Evolutionary conservation across 2,329 filamentous ascomycete species (phyloP).

Genomic region (Didymella pinodella): DNA sequence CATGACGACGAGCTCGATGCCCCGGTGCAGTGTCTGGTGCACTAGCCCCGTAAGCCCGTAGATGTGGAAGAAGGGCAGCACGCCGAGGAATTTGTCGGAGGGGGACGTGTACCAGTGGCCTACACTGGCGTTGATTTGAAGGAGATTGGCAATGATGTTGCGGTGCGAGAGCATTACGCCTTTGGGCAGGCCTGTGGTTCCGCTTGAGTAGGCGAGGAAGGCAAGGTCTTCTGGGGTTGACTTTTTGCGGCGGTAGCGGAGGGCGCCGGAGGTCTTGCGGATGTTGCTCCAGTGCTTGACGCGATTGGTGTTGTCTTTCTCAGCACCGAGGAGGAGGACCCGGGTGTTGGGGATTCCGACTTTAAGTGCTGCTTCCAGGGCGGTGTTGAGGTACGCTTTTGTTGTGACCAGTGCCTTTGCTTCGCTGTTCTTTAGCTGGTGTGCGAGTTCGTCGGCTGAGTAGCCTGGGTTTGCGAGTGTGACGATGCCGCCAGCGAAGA

Average conservation of each 20-base stretch:
- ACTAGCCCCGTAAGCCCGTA: conserved; percentile 81
- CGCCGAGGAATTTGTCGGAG: conserved; percentile 73
- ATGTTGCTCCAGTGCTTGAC: conserved; percentile 77
- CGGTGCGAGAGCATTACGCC: conserved; percentile 56
- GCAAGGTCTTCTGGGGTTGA: conserved; percentile 73
- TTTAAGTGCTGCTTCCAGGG: conserved; percentile 70
- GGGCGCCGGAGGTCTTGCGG: conserved; percentile 67
- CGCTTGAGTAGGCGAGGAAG: conserved; percentile 70
- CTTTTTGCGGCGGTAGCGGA: conserved; percentile 66
- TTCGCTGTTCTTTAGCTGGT: conserved; percentile 79
- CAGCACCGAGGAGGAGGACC: conserved; percentile 78
- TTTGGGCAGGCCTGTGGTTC: conserved; percentile 56
- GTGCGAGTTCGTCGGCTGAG: conserved; percentile 80
- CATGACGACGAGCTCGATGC: conserved; percentile 73
- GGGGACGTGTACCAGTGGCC: conserved; percentile 75
- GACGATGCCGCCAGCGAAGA: conserved; percentile 81
- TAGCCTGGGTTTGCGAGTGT: conserved; percentile 88
- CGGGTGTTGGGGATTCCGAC: conserved; percentile 73
- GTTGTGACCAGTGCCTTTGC: conserved; percentile 81
- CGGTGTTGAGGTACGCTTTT: conserved; percentile 67
- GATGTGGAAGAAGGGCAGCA: conserved; percentile 90
- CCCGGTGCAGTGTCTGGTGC: conserved; percentile 71
- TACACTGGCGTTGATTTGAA: conserved; percentile 82
- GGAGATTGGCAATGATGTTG: conserved; percentile 69
- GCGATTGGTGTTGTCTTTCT: conserved; percentile 63